phyloP scores from a whole-genome alignment of 345 rosid species.

The Populus davidiana region DNA sequence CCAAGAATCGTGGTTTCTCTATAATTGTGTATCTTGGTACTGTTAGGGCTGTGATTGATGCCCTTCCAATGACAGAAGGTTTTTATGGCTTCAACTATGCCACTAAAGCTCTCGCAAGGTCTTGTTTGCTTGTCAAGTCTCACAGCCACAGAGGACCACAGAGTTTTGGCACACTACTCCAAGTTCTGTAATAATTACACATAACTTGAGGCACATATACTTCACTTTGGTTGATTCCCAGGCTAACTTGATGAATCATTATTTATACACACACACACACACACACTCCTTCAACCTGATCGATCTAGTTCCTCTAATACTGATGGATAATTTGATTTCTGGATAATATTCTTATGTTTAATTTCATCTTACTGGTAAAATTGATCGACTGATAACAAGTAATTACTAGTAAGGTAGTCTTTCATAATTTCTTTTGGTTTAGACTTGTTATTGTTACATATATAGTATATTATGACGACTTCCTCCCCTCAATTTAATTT shows the following conservation, averaged over 20 bases:
- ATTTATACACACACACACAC: no score
- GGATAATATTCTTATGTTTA: not conserved
- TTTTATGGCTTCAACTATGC: slow-evolving; percentile 21
- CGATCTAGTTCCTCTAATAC: no score
- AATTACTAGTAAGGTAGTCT: not conserved
- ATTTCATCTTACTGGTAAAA: no score
- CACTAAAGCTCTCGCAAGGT: slow-evolving; percentile 15
- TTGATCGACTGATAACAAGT: no score
- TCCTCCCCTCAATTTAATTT: not conserved
- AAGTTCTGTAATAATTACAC: slow-evolving; percentile 8
- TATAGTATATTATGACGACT: not conserved
- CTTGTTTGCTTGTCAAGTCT: slow-evolving; percentile 30
- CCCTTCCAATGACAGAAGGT: slow-evolving; percentile 23
- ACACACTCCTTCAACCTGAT: no score
- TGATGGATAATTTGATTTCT: not conserved
- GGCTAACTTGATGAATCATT: not conserved
- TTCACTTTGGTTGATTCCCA: not conserved
- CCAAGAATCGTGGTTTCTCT: slow-evolving; percentile 42
- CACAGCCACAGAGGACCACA: slow-evolving; percentile 22
- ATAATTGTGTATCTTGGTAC: slow-evolving; percentile 29
- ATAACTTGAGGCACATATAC: not conserved
- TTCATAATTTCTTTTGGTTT: not conserved
- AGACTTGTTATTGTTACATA: no score
- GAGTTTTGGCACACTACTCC: slow-evolving; percentile 9
- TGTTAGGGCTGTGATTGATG: slow-evolving; percentile 38